phyloP scores from a whole-genome alignment of 495 filamentous ascomycete genomes.

The Penicillium egyptiacum region DNA sequence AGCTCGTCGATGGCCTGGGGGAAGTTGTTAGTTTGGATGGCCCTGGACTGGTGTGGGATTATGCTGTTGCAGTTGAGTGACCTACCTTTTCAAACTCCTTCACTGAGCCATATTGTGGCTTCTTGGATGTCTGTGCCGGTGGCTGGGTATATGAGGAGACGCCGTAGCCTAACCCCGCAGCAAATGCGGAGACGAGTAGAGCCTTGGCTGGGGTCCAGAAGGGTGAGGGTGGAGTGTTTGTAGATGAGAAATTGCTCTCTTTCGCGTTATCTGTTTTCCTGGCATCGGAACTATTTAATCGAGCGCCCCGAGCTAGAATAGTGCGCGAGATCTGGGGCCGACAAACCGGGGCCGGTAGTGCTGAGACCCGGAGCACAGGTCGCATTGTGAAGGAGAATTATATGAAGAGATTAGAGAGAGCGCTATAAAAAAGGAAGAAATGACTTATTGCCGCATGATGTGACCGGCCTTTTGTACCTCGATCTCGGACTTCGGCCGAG shows the following conservation, averaged over 20 bases:
- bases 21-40: conserved; percentile 28
- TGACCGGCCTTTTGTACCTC: conserved; percentile 22
- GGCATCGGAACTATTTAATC: conserved; percentile 26
- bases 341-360: conserved; percentile 30
- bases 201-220: conserved; percentile 37
- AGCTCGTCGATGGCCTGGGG: conserved; percentile 63
- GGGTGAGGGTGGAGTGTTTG: conserved; percentile 7
- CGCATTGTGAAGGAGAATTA: conserved; percentile 26
- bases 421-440: neutral
- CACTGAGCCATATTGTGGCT: conserved; percentile 42
- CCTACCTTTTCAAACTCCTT: conserved; percentile 45
- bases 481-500: conserved; percentile 38
- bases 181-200: conserved; percentile 35
- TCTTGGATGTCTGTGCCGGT: conserved; percentile 12
- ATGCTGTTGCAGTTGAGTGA: conserved; percentile 12
- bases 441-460: conserved; percentile 17
- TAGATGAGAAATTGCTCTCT: conserved; percentile 17
- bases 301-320: conserved; percentile 14
- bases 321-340: conserved; percentile 22
- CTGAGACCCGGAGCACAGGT: conserved; percentile 21
- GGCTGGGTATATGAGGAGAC: conserved; percentile 27
- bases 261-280: conserved; percentile 7
- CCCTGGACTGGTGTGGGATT: conserved; percentile 2
- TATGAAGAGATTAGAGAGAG: neutral
- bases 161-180: conserved; percentile 41